These are phyloP conservation scores for Tricholoma hemisulphureum DNA, from an alignment of 768 basidiomycete species.

Conservation along the genomic window DNA sequence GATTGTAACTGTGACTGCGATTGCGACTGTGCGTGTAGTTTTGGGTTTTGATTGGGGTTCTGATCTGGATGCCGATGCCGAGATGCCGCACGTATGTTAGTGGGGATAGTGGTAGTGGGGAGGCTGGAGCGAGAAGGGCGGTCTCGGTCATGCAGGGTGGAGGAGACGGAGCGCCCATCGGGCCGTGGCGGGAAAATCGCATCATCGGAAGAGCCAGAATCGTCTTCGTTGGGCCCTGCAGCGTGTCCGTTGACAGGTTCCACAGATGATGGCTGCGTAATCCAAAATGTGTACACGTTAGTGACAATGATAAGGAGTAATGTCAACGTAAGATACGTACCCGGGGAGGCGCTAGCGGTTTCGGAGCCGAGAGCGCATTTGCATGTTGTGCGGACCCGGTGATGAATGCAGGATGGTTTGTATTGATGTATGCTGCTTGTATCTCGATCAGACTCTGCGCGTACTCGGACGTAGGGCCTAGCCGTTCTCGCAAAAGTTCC, in stretches of 20 bases:
- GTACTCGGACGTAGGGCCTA: conserved; percentile 97
- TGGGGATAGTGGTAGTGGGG: conserved; percentile 27
- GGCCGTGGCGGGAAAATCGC: conserved; percentile 47
- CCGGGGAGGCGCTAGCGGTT: conserved; percentile 45
- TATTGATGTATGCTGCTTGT: conserved; percentile 99
- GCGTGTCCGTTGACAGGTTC: conserved; percentile 60
- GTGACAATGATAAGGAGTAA: neutral
- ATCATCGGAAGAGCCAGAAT: conserved; percentile 63
- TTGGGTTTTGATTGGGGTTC: neutral
- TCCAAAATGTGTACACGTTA: conserved; percentile 2
- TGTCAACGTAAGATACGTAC: conserved; percentile 39
- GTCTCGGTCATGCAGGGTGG: conserved; percentile 72
- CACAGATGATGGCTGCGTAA: conserved; percentile 55
- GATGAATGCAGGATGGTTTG: conserved; percentile 95
- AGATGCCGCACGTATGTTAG: conserved; percentile 34
- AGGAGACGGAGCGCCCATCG: conserved; percentile 70
- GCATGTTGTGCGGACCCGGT: conserved; percentile 68
- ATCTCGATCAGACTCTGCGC: conserved; percentile 94
- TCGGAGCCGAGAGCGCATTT: conserved; percentile 42
- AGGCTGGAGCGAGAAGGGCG: conserved; percentile 43
- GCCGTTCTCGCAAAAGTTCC: conserved; percentile 88
- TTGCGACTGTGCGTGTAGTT: neutral
- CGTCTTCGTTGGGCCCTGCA: conserved; percentile 50
- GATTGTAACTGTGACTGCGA: conserved; percentile 14
- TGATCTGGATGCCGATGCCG: conserved; percentile 26